phyloP scores from a whole-genome alignment of 2,329 filamentous ascomycete species.

The Venturia carpophila region DNA sequence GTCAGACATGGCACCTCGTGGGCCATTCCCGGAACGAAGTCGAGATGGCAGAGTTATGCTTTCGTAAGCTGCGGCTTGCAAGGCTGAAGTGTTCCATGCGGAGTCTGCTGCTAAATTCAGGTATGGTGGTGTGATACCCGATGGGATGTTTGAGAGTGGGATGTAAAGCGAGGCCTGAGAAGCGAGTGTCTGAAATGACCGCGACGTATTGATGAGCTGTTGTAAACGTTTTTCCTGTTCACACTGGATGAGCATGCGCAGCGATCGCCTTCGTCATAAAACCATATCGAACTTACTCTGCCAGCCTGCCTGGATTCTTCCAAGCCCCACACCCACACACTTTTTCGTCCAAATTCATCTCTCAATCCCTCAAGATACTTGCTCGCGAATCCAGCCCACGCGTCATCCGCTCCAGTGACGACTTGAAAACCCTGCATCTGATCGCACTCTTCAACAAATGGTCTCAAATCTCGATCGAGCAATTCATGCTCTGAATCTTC shows the following conservation, averaged over 20 bases:
- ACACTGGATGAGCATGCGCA: slow-evolving; percentile 19
- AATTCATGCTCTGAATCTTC: slow-evolving; percentile 64
- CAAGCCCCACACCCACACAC: slow-evolving; percentile 79
- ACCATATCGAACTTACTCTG: slow-evolving; percentile 22
- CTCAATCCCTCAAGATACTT: slow-evolving; percentile 55
- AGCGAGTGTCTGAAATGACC: slow-evolving; percentile 60
- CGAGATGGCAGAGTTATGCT: slow-evolving; percentile 70
- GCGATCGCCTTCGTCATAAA: slow-evolving; percentile 13
- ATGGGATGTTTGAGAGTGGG: slow-evolving; percentile 47
- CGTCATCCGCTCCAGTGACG: slow-evolving; percentile 46
- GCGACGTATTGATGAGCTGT: slow-evolving; percentile 65
- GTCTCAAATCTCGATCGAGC: slow-evolving; percentile 80
- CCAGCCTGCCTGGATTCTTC: slow-evolving; percentile 44
- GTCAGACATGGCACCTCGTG: slow-evolving; percentile 50
- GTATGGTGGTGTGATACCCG: slow-evolving; percentile 42
- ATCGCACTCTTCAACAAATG: slow-evolving; percentile 89
- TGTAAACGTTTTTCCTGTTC: slow-evolving; percentile 53
- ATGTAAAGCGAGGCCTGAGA: slow-evolving; percentile 68
- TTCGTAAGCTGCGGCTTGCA: slow-evolving; percentile 71
- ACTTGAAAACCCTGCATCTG: slow-evolving; percentile 78
- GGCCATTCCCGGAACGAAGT: slow-evolving; percentile 25
- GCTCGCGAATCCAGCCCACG: slow-evolving; percentile 42
- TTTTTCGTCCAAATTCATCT: slow-evolving; percentile 80
- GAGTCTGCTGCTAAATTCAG: slow-evolving; percentile 56
- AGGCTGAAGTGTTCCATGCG: slow-evolving; percentile 70